Evolutionary conservation across 495 filamentous ascomycete genomes (phyloP).

Genomic region (Aspergillus avenaceus): DNA sequence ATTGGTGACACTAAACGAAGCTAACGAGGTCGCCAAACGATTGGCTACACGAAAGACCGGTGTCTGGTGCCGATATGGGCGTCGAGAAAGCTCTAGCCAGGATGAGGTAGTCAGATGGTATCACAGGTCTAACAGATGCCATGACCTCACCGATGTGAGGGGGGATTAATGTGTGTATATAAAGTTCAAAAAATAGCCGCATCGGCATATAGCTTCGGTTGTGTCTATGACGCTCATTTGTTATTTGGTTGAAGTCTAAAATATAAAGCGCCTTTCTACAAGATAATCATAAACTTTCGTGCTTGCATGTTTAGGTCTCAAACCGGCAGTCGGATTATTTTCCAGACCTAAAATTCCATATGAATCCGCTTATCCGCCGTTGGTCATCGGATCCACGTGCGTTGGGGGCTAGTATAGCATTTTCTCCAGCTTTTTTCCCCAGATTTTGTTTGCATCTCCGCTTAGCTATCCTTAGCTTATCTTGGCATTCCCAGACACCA

Average conservation of each 20-base stretch:
- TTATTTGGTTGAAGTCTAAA: background rate
- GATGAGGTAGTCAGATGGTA: conserved; percentile 5
- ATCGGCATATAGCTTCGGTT: background rate
- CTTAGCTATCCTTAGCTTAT: background rate
- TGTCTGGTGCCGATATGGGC: background rate
- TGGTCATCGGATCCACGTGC: no score
- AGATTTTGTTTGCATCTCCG: background rate
- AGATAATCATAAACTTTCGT: background rate
- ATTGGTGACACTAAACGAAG: conserved; percentile 64
- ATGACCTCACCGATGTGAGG: background rate
- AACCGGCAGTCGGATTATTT: background rate
- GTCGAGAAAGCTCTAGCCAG: background rate
- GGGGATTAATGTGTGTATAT: background rate
- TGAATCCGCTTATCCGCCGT: no score
- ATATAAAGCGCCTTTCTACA: background rate
- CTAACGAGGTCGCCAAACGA: conserved; percentile 67
- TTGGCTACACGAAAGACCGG: conserved; percentile 37
- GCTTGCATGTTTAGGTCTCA: background rate
- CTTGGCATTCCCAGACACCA: background rate
- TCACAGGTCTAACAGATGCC: background rate
- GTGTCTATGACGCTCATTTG: no score
- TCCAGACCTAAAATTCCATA: no score
- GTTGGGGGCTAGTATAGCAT: no score
- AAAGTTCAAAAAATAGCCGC: background rate
- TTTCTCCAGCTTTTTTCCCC: no score